These are phyloP conservation scores for rapeseed (Brassica napus) DNA, from an alignment of 345 rosid genomes.

Conservation along the genomic window Da-Ae NC_063448.1:6698501-6699000, in stretches of 20 bases:
- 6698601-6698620: constrained; percentile 26
- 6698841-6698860: constrained; percentile 22
- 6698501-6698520: constrained; percentile 40
- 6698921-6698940: constrained; percentile 38
- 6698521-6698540: constrained; percentile 44
- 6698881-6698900: constrained; percentile 36
- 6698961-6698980: constrained; percentile 43
- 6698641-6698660: constrained; percentile 40
- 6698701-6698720: constrained; percentile 44
- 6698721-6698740: constrained; percentile 48
- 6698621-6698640: constrained; percentile 11
- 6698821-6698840: constrained; percentile 39
- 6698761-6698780: constrained; percentile 37
- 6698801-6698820: constrained; percentile 47
- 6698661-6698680: constrained; percentile 38
- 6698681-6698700: constrained; percentile 52
- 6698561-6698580: constrained; percentile 43
- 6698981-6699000: constrained; percentile 37
- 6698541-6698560: constrained; percentile 45
- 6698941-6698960: constrained; percentile 35
- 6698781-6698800: constrained; percentile 51
- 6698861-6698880: constrained; percentile 31
- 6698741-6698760: constrained; percentile 46
- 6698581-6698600: constrained; percentile 29
- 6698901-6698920: constrained; percentile 10